These are phyloP conservation scores for Petrea volubilis DNA, from an alignment of 257 asterid genomes.

Conservation along the genomic window DNA sequence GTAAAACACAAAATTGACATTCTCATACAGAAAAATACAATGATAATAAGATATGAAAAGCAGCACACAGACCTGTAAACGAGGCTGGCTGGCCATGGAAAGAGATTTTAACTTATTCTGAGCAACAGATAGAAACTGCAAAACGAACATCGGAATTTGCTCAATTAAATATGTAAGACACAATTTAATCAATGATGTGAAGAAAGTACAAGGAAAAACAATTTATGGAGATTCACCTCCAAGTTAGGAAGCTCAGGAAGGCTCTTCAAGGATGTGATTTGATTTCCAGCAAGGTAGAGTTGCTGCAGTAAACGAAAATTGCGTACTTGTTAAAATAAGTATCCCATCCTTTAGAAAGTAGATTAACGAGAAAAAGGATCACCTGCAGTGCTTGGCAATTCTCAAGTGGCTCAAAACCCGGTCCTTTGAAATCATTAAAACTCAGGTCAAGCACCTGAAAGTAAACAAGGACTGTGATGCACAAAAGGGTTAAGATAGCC, in stretches of 20 bases:
- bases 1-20: conserved; percentile 18
- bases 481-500: conserved; percentile 5
- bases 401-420: conserved; percentile 95
- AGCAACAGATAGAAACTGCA: conserved; percentile 96
- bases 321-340: conserved; percentile 6
- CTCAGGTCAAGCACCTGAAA: conserved; percentile 97
- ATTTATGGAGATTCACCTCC: conserved; percentile 64
- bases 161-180: conserved; percentile 6
- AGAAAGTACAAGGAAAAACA: conserved; percentile 10
- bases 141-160: conserved; percentile 16
- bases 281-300: conserved; percentile 99
- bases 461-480: conserved; percentile 25
- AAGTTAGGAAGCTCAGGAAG: conserved; percentile 98
- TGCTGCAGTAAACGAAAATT: conserved; percentile 58
- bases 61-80: conserved; percentile 76
- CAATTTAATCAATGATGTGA: conserved; percentile 18
- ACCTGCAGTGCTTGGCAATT: conserved; percentile 97
- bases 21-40: conserved; percentile 25
- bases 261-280: conserved; percentile 86
- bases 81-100: conserved; percentile 98
- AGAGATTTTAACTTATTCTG: conserved; percentile 96
- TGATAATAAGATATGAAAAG: conserved; percentile 13
- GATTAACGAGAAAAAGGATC: conserved; percentile 21
- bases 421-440: conserved; percentile 97
- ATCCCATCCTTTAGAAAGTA: not conserved